Conservation (phyloP, 768 basidiomycete genomes). For the Leccinum incarnatum region DNA sequence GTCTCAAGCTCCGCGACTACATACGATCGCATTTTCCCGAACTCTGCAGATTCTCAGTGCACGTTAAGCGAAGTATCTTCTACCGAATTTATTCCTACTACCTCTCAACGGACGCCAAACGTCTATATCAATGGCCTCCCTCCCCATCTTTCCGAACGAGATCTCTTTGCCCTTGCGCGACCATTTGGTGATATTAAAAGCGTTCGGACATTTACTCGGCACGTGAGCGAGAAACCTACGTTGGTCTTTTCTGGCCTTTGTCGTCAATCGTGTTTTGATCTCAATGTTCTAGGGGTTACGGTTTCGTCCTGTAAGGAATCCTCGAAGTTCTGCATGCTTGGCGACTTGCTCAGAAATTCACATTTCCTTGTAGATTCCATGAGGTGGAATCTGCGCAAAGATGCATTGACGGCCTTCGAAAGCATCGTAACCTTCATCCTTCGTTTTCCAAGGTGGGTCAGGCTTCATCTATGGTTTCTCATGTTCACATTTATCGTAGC, state of each 20-base stretch:
- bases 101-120: conserved; percentile 54
- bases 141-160: conserved; percentile 78
- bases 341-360: background rate
- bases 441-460: conserved; percentile 76
- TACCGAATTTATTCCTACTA: conserved; percentile 10
- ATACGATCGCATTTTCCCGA: conserved; percentile 10
- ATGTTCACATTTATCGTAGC: conserved; percentile 32
- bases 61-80: conserved; percentile 13
- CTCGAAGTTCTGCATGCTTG: background rate
- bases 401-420: conserved; percentile 69
- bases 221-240: conserved; percentile 69
- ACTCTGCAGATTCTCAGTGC: conserved; percentile 12
- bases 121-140: conserved; percentile 89
- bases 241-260: conserved; percentile 27
- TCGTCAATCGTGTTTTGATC: background rate
- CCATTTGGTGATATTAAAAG: conserved; percentile 76
- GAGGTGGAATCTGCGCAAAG: conserved; percentile 64
- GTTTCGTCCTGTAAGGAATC: conserved; percentile 69
- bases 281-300: conserved; percentile 56
- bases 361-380: conserved; percentile 51
- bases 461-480: background rate
- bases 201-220: conserved; percentile 80
- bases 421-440: conserved; percentile 77
- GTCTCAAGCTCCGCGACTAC: conserved; percentile 11
- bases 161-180: conserved; percentile 65